Conservation (phyloP, 2,329 filamentous ascomycete species). For the Apiospora pterosperma region DNA sequence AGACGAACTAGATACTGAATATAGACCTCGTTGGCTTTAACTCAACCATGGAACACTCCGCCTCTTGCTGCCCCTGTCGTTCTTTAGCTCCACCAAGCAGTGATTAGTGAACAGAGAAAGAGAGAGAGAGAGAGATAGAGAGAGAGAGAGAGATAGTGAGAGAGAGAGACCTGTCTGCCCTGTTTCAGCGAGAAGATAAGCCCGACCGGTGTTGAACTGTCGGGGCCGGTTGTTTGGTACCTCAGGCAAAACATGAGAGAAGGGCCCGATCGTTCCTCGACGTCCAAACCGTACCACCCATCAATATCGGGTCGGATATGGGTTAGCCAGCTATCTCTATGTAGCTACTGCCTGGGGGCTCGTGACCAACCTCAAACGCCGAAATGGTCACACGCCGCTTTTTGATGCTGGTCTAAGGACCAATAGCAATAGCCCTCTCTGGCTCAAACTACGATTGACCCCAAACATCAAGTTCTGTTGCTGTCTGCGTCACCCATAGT, state of each 20-base stretch:
- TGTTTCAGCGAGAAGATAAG: neutral
- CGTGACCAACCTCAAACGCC: neutral
- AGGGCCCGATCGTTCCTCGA: neutral
- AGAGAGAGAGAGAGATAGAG: neutral
- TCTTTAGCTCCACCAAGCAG: neutral
- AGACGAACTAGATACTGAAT: neutral
- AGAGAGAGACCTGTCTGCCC: neutral
- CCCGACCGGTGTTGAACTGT: neutral
- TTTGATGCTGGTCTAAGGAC: neutral
- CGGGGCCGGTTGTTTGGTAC: neutral
- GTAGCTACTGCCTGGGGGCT: too few relatives aligned
- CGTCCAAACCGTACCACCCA: neutral
- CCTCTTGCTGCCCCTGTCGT: neutral
- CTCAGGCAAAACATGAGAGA: neutral
- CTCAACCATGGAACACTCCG: neutral
- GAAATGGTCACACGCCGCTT: neutral
- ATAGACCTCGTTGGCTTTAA: neutral
- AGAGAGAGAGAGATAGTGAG: too few relatives aligned
- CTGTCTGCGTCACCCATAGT: neutral
- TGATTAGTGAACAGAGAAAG: neutral
- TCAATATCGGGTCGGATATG: neutral
- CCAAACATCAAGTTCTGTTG: neutral
- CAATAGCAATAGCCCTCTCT: neutral
- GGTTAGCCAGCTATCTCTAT: too few relatives aligned
- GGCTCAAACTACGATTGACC: neutral